phyloP scores from a whole-genome alignment of 176 grass and related monocot genomes.

The bread wheat (Triticum aestivum) region DNA sequence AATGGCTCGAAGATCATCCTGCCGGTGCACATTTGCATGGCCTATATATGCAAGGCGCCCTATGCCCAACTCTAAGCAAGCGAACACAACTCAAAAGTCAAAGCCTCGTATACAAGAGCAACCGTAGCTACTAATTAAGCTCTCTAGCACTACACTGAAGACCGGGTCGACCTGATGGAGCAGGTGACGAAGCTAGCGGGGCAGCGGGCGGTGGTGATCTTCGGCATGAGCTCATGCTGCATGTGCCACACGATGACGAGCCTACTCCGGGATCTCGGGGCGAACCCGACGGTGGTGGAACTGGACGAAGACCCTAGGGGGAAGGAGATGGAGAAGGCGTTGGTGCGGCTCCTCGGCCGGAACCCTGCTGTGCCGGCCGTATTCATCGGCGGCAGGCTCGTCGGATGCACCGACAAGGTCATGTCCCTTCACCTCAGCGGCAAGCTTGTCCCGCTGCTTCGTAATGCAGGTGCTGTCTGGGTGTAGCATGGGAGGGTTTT shows the following conservation, averaged over 20 bases:
- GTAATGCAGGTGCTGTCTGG: constrained; percentile 42
- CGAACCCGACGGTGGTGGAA: constrained; percentile 47
- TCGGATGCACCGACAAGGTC: constrained; percentile 44
- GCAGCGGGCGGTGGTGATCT: constrained; percentile 71
- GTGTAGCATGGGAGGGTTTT: background rate
- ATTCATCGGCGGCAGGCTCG: constrained; percentile 49
- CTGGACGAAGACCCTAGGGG: constrained; percentile 39
- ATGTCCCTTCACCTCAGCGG: constrained; percentile 51
- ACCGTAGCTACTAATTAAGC: background rate
- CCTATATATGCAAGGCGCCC: constrained; percentile 38
- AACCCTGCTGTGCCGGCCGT: constrained; percentile 45
- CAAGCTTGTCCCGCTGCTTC: constrained; percentile 40
- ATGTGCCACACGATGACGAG: constrained; percentile 76
- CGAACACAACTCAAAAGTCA: background rate
- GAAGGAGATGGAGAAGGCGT: constrained; percentile 49
- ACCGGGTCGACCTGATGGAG: constrained; percentile 4
- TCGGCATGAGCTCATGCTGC: constrained; percentile 81
- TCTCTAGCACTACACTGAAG: background rate
- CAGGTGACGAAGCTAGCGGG: constrained; percentile 66
- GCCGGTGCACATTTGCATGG: constrained; percentile 3
- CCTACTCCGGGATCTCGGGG: constrained; percentile 49
- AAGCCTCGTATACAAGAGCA: background rate
- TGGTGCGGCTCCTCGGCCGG: constrained; percentile 39
- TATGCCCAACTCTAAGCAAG: background rate
- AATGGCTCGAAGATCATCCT: constrained; percentile 4